Base-by-base conservation (phyloP, 495 filamentous ascomycete genomes). In the Cryomyces minteri region DNA sequence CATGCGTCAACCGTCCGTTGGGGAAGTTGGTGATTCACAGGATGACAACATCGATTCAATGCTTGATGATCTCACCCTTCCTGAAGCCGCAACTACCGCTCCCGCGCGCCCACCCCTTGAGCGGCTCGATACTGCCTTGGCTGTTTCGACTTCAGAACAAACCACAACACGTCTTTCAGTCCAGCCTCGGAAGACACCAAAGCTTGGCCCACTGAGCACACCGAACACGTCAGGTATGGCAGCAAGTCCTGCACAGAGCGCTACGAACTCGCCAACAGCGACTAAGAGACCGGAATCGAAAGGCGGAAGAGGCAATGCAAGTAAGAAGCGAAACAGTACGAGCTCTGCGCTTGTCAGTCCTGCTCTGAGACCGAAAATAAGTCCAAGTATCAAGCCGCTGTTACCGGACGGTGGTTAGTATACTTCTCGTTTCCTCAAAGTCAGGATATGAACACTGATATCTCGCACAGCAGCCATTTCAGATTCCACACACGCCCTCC, bases 361-460 rank as follows among this genome's bases (percentile, higher is more conserved):
- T 5, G 87, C 86, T 18, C 57, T 98, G 37, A 68, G 82, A n/a
- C 90, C 90, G 25, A 88, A 79, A 57, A 95, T 96, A 45, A 94
- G 86, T 12, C 90, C 90, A 5, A 88, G 73, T 56, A 94, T 98
- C 56, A 92, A 94, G 55, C 90, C 90, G 5, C 57, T 94, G 28
- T 69, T 95, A 40, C 85, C 84, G 6, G 73, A 73, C 51, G 82
- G 84, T 41, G 73, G 79, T 84, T 58, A 71, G 69, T 65, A 11
- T 38, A 44, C 6, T n/a, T 28, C 32, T 18, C 36, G 43, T 41
- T 38, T 41, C 32, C 40, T 39, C 47, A 28, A 25, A 36, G 14
- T 41, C 31, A 47, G 47, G 31, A 12, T 10, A 1, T 38, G 18
- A 25, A 25, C 2, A 25, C 18, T 25, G 18, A 25, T 10, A 38